These are phyloP conservation scores for Stropharia rugosoannulata DNA, from an alignment of 768 basidiomycete genomes.

Conservation along the genomic window DNA sequence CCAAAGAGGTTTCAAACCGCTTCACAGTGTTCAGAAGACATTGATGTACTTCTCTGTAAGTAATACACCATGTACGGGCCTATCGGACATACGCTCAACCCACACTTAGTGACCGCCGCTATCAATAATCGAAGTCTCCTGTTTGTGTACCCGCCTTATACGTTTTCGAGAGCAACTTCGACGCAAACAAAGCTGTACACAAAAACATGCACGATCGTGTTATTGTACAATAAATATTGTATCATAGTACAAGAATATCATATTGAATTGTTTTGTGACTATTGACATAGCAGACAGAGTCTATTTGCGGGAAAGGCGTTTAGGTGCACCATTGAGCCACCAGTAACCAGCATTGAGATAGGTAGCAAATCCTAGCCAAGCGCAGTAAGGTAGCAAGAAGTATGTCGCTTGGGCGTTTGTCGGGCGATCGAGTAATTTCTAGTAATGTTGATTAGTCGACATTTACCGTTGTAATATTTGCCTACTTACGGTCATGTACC, in stretches of 20 bases:
- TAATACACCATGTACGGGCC: not conserved
- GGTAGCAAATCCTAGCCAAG: constrained; percentile 63
- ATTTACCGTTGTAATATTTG: not conserved
- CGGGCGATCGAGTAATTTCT: constrained; percentile 51
- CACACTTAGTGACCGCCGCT: too few relatives aligned
- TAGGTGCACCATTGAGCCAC: constrained; percentile 43
- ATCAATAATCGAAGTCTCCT: too few relatives aligned
- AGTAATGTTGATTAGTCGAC: not conserved
- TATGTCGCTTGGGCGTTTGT: constrained; percentile 48
- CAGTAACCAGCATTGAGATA: constrained; percentile 70
- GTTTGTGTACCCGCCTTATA: too few relatives aligned
- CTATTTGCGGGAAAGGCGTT: constrained; percentile 6
- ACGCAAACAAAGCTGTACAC: too few relatives aligned
- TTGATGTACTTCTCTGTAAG: constrained; percentile 43
- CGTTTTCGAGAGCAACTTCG: too few relatives aligned
- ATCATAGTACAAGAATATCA: not conserved
- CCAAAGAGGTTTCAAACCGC: constrained; percentile 48
- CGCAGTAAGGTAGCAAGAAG: constrained; percentile 63
- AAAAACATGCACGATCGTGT: not conserved
- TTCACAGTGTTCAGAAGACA: constrained; percentile 29
- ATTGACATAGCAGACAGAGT: not conserved
- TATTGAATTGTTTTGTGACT: not conserved
- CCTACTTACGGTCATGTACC: constrained; percentile 54
- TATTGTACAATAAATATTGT: not conserved
- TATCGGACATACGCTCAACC: not conserved